A percentile compares a stretch with the other conserved stretches of the same genome.
Conservation (phyloP, 2,329 filamentous ascomycete genomes). For the Venturia pyrina region DNA sequence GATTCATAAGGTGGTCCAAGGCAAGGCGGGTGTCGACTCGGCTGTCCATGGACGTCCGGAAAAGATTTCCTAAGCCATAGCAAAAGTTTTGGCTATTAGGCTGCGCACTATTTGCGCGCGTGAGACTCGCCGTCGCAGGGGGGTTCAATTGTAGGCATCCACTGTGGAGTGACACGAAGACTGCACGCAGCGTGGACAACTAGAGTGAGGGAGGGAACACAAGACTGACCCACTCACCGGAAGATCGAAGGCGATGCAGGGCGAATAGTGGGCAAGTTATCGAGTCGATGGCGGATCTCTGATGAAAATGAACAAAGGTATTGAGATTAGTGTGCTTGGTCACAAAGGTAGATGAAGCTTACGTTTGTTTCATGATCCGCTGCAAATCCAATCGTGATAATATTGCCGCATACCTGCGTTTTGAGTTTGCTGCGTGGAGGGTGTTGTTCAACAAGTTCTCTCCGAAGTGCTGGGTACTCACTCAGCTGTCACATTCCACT, state of each 20-base stretch:
- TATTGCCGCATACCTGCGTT: not conserved
- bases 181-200: not conserved
- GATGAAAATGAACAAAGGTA: not conserved
- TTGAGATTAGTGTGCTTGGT: slow-evolving; percentile 1
- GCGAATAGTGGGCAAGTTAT: not conserved
- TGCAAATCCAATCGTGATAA: not conserved
- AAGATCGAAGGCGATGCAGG: not conserved
- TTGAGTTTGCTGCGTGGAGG: not conserved
- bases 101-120: no score
- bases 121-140: no score
- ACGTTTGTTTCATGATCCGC: not conserved
- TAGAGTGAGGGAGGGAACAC: not conserved
- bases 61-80: no score
- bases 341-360: slow-evolving; percentile 5
- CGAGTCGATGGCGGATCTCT: not conserved
- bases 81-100: no score
- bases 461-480: not conserved
- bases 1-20: not conserved
- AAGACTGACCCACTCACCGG: not conserved
- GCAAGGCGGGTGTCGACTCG: not conserved
- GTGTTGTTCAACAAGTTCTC: not conserved
- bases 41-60: not conserved
- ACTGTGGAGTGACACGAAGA: not conserved
- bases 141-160: no score
- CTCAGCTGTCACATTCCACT: not conserved